A percentile compares a stretch with the other conserved stretches of the same genome.
phyloP scores from a whole-genome alignment of 352 stramenopile genomes.

The Phytophthora multivora region DNA sequence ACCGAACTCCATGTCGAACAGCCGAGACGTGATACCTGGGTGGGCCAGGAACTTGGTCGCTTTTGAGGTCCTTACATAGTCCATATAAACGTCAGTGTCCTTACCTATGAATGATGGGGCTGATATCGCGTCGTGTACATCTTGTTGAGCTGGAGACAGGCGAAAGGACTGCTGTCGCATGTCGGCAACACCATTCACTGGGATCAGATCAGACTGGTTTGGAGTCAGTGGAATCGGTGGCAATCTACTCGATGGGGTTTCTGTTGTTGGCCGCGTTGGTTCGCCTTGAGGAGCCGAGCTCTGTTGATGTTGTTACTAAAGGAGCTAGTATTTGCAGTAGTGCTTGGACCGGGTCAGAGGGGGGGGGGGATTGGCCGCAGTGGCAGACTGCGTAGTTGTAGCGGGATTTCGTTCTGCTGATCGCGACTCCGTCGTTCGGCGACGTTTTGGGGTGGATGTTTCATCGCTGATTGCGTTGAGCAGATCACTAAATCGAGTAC shows the following conservation, averaged over 20 bases:
- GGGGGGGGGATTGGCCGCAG: no score
- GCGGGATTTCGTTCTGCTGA: background rate
- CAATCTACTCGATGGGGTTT: background rate
- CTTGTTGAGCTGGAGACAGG: background rate
- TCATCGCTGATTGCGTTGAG: background rate
- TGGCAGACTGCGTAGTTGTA: background rate
- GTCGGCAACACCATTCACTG: background rate
- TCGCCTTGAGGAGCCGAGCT: background rate
- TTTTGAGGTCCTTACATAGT: constrained; percentile 1
- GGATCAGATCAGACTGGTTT: background rate
- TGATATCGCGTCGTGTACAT: background rate
- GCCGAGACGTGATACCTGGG: background rate
- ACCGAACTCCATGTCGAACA: constrained; percentile 2
- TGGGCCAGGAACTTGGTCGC: constrained; percentile 2
- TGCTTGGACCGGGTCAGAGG: background rate
- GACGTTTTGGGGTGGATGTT: background rate
- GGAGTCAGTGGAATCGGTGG: background rate
- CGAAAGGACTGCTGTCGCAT: background rate
- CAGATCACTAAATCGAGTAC: background rate
- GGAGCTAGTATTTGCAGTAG: background rate
- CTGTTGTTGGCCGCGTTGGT: background rate
- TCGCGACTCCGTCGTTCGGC: background rate
- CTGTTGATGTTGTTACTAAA: background rate
- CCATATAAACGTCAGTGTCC: constrained; percentile 1
- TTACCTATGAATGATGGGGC: background rate